These are phyloP conservation scores for Colletotrichum gigasporum DNA, from an alignment of 2,329 filamentous ascomycete genomes.

Conservation along the genomic window DNA sequence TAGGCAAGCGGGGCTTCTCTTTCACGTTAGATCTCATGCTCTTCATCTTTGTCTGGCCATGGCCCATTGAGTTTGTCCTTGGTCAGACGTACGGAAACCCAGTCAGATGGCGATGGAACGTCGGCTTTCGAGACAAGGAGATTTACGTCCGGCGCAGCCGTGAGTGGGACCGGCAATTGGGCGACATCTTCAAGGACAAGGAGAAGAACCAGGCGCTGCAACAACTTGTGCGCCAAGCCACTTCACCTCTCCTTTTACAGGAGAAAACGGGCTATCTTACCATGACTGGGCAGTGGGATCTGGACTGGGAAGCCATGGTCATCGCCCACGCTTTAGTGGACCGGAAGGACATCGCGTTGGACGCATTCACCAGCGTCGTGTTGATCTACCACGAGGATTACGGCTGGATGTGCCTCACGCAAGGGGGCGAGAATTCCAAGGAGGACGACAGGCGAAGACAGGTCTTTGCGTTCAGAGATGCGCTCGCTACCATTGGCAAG, in stretches of 20 bases:
- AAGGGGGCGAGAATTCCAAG: constrained; percentile 53
- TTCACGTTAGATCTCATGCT: constrained; percentile 81
- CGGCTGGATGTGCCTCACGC: constrained; percentile 77
- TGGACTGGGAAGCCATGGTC: constrained; percentile 87
- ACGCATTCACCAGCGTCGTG: constrained; percentile 78
- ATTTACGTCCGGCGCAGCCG: constrained; percentile 83
- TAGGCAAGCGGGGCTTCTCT: constrained; percentile 67
- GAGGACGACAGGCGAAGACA: constrained; percentile 76
- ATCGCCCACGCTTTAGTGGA: constrained; percentile 76
- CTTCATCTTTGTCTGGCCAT: constrained; percentile 74
- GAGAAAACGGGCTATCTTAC: constrained; percentile 89
- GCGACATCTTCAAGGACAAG: constrained; percentile 61
- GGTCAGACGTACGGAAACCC: constrained; percentile 69
- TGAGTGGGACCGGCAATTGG: constrained; percentile 72
- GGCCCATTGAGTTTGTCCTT: constrained; percentile 77
- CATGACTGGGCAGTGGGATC: constrained; percentile 85
- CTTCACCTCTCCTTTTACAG: constrained; percentile 71
- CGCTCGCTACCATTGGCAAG: constrained; percentile 79
- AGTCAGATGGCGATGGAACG: constrained; percentile 74
- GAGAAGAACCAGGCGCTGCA: constrained; percentile 68
- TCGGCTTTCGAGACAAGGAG: constrained; percentile 84
- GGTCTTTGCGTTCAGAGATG: constrained; percentile 83
- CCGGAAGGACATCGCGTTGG: constrained; percentile 64
- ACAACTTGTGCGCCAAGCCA: constrained; percentile 72
- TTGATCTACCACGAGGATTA: constrained; percentile 73